Conservation (phyloP, 2,329 filamentous ascomycete species). For the Magnaporthales sp. region DNA sequence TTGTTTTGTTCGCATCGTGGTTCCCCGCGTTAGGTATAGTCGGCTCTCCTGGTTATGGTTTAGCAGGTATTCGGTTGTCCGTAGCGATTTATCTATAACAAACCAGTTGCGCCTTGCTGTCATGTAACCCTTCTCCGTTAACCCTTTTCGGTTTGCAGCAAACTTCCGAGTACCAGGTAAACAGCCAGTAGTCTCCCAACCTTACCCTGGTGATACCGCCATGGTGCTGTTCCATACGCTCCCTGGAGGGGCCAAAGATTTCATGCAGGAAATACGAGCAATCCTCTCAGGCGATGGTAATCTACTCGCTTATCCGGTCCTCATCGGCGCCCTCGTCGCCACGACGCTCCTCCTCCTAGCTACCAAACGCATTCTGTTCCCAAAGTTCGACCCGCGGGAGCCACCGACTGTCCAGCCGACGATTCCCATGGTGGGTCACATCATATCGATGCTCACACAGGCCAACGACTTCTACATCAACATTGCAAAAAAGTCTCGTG, state of each 20-base stretch:
- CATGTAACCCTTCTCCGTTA: too few relatives aligned
- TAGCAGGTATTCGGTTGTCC: background rate
- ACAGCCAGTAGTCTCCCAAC: background rate
- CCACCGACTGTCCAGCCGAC: background rate
- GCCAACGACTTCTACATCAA: background rate
- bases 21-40: background rate
- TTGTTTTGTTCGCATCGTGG: background rate
- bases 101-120: background rate
- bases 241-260: background rate
- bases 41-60: too few relatives aligned
- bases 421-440: background rate
- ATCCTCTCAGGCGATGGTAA: background rate
- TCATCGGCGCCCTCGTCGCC: background rate
- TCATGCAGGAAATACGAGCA: background rate
- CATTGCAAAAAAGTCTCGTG: slow-evolving; percentile 20
- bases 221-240: background rate
- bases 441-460: background rate
- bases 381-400: background rate
- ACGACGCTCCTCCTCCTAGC: background rate
- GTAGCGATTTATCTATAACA: background rate
- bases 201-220: background rate
- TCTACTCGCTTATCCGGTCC: background rate
- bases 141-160: background rate
- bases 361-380: background rate
- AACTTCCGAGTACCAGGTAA: too few relatives aligned